Evolutionary conservation across 345 rosid genomes (phyloP).

Genomic region (Populus nigra): DNA sequence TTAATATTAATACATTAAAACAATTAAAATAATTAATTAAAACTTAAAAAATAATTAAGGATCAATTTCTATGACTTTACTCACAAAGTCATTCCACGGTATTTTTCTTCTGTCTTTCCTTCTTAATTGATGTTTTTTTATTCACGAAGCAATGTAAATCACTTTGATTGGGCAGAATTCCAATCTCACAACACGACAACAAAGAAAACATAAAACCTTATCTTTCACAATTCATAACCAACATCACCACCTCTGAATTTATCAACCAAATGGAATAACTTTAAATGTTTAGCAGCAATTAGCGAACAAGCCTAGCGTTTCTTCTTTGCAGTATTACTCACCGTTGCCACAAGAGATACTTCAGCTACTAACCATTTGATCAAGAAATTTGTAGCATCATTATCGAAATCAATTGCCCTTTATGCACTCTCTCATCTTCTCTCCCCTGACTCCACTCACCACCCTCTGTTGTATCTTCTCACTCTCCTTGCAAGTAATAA

Average conservation of each 20-base stretch:
- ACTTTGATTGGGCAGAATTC: neutral
- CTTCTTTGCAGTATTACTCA: slow-evolving; percentile 44
- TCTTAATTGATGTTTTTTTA: no score
- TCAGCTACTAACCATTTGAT: slow-evolving; percentile 49
- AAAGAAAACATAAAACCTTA: neutral
- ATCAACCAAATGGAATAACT: neutral
- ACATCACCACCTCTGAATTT: neutral
- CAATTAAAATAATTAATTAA: no score
- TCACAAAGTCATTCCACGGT: no score
- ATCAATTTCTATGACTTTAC: no score
- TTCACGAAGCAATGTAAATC: no score
- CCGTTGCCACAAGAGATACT: slow-evolving; percentile 39
- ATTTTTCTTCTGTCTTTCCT: no score
- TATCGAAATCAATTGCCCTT: slow-evolving; percentile 61
- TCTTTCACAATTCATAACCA: no score
- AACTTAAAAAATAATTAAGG: no score
- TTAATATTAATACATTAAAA: no score
- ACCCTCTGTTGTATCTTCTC: slow-evolving; percentile 44
- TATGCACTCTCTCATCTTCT: slow-evolving; percentile 76
- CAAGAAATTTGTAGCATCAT: slow-evolving; percentile 67
- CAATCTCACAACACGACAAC: neutral
- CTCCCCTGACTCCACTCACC: slow-evolving; percentile 46
- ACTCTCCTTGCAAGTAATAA: slow-evolving; percentile 57
- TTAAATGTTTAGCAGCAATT: slow-evolving; percentile 26
- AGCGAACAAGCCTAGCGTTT: slow-evolving; percentile 56